Conservation (phyloP, 129 eudicot species). For the Arctium lappa region DNA sequence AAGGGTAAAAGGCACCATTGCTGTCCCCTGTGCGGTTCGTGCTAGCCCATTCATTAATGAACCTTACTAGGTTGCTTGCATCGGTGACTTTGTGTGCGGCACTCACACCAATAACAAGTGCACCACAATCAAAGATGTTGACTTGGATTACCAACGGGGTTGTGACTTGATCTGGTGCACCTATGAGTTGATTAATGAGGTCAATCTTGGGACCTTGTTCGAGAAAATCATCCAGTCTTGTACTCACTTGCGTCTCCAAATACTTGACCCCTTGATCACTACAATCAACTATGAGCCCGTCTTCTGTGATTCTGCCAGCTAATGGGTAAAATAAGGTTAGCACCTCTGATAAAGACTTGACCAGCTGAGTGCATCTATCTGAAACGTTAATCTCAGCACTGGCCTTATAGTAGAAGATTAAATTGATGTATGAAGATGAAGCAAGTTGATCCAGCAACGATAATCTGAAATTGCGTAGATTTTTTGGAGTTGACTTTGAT, state of each 20-base stretch:
- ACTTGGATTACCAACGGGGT: constrained; percentile 38
- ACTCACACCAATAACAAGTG: constrained; percentile 43
- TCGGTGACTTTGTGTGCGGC: constrained; percentile 47
- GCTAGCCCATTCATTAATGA: constrained; percentile 37
- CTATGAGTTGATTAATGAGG: constrained; percentile 19
- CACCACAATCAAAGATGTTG: constrained; percentile 43
- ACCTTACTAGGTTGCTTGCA: constrained; percentile 19
- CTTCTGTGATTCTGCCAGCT: constrained; percentile 38
- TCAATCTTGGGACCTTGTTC: constrained; percentile 15
- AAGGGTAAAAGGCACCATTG: neutral
- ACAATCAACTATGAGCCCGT: constrained; percentile 35
- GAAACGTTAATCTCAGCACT: neutral
- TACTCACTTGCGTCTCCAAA: constrained; percentile 29
- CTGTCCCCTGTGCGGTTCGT: neutral
- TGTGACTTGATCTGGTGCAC: constrained; percentile 10
- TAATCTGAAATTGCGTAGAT: constrained; percentile 22
- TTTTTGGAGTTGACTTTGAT: constrained; percentile 30
- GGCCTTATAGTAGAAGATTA: constrained; percentile 36
- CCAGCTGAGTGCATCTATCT: constrained; percentile 20
- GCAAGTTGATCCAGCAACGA: constrained; percentile 41
- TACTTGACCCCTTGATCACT: constrained; percentile 40
- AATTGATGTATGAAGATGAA: constrained; percentile 17
- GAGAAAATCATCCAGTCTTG: constrained; percentile 24
- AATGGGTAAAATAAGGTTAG: constrained; percentile 44
- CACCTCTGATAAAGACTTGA: constrained; percentile 42